Evolutionary conservation across 345 rosid genomes (phyloP), one percentile per base, ranked within the genome.

Genomic region (Odontarrhena argentea): DNA sequence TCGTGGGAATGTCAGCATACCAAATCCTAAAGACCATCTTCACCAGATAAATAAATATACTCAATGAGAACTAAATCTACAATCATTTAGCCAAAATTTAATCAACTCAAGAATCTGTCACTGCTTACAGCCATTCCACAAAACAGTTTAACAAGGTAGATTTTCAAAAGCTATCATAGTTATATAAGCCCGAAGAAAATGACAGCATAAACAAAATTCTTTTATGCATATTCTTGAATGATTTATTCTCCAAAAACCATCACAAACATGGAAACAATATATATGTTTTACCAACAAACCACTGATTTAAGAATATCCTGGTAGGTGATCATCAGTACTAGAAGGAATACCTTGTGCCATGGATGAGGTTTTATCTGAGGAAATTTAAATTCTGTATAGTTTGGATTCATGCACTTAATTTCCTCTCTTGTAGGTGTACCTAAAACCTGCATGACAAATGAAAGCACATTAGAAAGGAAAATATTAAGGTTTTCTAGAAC

Each of bases 301-400:
- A 64, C 18, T 55, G 58, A 40, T 55, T 47, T 9, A 63, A 36
- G 43, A 54, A 28, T 12, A 15, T 30, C 37, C 58, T 30, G 9
- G 50, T 38, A 41, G 51, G 66, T 50, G 22, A 65, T 42, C 51
- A 18, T 42, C 24, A 59, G 18, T 46, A 60, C 59, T 57, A 58
- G 25, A 61, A 14, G 36, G 26, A 37, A 53, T 74, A 86, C 97
- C 87, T 91, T 91, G 78, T 91, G 96, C 97, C 97, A 91, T 46
- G 97, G 97, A 78, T 91, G 97, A 71, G 97, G 96, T 68, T 91
- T 91, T 77, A 86, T 91, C 71, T 91, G 97, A 7, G 97, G 96
- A 48, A 91, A 91, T 70, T 91, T 91, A 74, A 91, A 91, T 65
- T 88, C 93, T 0, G 97, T 91, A 65, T 91, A 91, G 79, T 91